Base-by-base conservation (phyloP, 805 yeast species). In the Pichia nanzhaoensis region DNA sequence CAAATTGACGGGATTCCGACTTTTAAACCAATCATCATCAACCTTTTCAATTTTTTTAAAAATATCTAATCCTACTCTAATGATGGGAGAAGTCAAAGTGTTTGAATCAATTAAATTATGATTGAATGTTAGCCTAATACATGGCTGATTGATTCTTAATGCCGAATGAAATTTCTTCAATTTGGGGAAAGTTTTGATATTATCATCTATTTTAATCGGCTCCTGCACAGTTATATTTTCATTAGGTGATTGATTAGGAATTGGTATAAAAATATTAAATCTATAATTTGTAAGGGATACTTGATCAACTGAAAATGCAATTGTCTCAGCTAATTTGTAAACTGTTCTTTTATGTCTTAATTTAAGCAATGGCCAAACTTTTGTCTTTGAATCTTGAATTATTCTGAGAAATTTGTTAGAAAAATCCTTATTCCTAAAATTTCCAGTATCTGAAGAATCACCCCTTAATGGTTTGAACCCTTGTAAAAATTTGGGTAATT, bases 261-360 rank as follows among this genome's bases (percentile, higher is more conserved):
- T 50, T 3, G 65, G 64, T 5, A 60, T 24, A 27, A 54, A 54
- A 22, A 61, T 56, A 28, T 51, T 51, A 39, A 59, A 52, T 28
- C 34, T 43, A 27, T 53, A 47, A 13, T 36, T 38, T 4, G 55
- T 49, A 7, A 54, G 21, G 4, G 53, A 44, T 6, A 47, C 34
- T 19, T 52, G 48, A 16, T 52, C 50, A 17, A 51, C 50, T 2
- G 63, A 54, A 49, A 57, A 60, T 1, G 55, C 56, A 16, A 61
- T 37, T n/a, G 46, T 36, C 10, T 40, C 37, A 7, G 54, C 33
- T 16, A 61, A 28, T 42, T 41, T 42, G 42, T 55, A 60, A 34
- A 54, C 45, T 28, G 35, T 32, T 27, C 51, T 35, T 9, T 22
- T 28, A 19, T 42, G 24, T 14, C 38, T 34, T 16, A 14, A 19